Base-by-base conservation (phyloP, 345 rosid genomes). In the Fremontodendron californicum region DNA sequence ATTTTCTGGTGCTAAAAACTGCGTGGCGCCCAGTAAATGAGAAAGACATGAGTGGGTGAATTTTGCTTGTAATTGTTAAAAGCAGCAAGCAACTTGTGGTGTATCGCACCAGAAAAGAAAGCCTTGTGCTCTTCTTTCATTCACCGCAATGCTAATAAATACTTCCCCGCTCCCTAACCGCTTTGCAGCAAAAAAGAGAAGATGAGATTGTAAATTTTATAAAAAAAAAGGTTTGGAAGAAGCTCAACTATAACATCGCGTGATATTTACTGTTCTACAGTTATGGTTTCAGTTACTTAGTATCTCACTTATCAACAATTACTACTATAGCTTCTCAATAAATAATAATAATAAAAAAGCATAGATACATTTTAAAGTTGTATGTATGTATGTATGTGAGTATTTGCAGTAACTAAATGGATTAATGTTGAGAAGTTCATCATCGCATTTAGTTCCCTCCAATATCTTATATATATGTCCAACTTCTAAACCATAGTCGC, bases 131-230 rank as follows among this genome's bases (percentile, higher is more conserved):
- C 33, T 27, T 16, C 19, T 15, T 27, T 4, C 74, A 4, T 9
- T 29, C 74, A 48, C 74, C 74, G 21, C 54, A 46, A 48, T 70
- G 74, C 23, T 48, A 48, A 29, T 70, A 70, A 70, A 70, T 70
- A 46, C 39, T 16, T 25, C 46, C 18, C 73, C 13, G 73, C 55
- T 25, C 55, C 39, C 18, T 27, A 16, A 27, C 55, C 57, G 35
- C 33, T 37, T 29, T 60, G 35, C 33, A 23, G 33, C 62, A 23
- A 0, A 9, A 25, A 54, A 9, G 16, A 23, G 31, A 23, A 23
- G 54, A 21, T 9, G 65, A n/a, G n/a, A n/a, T n/a, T n/a, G n/a
- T n/a, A n/a, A n/a, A n/a, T n/a, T n/a, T n/a, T n/a, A n/a, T n/a
- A n/a, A n/a, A n/a, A n/a, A n/a, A n/a, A n/a, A n/a, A n/a, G n/a